Evolutionary conservation across 129 eudicot genomes (phyloP), one percentile per base, ranked within the genome.

Genomic region (Saposhnikovia divaricata): DNA sequence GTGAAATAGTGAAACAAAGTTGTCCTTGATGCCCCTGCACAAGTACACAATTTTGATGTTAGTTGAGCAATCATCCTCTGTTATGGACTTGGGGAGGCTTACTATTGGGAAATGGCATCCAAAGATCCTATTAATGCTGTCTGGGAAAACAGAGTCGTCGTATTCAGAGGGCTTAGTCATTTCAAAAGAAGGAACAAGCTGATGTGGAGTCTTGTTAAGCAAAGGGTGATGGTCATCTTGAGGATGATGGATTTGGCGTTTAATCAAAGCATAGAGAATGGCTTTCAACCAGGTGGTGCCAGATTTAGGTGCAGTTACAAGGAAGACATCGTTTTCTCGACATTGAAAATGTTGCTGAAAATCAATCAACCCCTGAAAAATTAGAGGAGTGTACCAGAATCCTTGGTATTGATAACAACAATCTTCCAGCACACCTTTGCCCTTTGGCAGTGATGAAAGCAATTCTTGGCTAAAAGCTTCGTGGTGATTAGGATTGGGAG

Each of bases 161-260:
- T 66, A 66, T 11, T 27, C 40, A 6, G 21, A 66, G 72, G 72
- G 42, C 0, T n/a, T 13, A 12, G 68, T 48, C 1, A 70, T 27
- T 28, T 86, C 89, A 34, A 86, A 11, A 78, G 76, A 86, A 0
- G 84, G 89, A 10, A 86, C 84, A n/a, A 86, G 78, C 3, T 39
- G 51, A 46, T 82, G 89, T 0, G 84, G 82, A 28, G 69, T 77
- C 11, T 25, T 27, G 9, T 44, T 37, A 13, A 45, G 76, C n/a
- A 86, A 69, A 4, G 89, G 89, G 79, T 86, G 89, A 44, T 86
- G 25, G n/a, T 44, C 25, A 3, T 38, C 15, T 7, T 28, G 40
- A 19, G 18, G 4, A 12, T 6, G 7, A 9, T 38, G 4, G 40
- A 5, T 6, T 39, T 23, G 14, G 0, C 85, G 79, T 43, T 82